Evolutionary conservation across 1,284 basidiomycete species (phyloP), one percentile per base, ranked within the genome.

Genomic region (Taiwanofungus camphoratus): DNA sequence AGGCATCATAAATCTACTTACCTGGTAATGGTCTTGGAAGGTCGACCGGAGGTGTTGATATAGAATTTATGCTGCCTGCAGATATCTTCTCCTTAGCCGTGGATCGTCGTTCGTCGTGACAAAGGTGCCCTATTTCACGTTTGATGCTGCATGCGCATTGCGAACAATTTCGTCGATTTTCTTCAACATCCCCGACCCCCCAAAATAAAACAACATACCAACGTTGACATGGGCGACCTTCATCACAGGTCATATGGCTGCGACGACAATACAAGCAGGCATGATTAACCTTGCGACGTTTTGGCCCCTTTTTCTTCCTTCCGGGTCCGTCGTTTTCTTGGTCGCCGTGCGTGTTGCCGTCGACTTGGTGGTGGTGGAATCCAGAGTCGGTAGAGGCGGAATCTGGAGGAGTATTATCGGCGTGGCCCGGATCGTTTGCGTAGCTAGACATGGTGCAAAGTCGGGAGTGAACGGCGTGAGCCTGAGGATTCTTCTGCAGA

Each of bases 221-320:
- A 54, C 91, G 79, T 56, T 92, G 86, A 63, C 91, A 93, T 4
- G 91, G 92, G 36, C 91, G 71, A 16, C 84, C 84, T 53, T 92
- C 89, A 60, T 93, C 89, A 67, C 91, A 93, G 7, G 89, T 92
- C 90, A 93, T 90, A 77, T 92, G 86, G 75, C 89, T 92, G 47
- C 92, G 71, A 53, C 92, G 74, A 66, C 92, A 96, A 66, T 95
- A 97, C 39, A 97, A 73, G 62, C 93, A 96, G 1, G 92, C 92
- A 66, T 89, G 86, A 65, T 91, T 92, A 46, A 89, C 86, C 61
- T 90, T 91, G 44, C 86, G 68, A 53, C 87, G 69, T 65, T 87
- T 87, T 37, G 68, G 63, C 31, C 51, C 52, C 42, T 62, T 62
- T 51, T 61, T 62, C 53, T 54, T 57, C 57, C 57, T 61, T 36